Percentiles rank a stretch among this genome's conserved stretches.
These are phyloP conservation scores for Condylostoma magnum DNA, from an alignment of 169 alveolate species.

Conservation along the genomic window DNA sequence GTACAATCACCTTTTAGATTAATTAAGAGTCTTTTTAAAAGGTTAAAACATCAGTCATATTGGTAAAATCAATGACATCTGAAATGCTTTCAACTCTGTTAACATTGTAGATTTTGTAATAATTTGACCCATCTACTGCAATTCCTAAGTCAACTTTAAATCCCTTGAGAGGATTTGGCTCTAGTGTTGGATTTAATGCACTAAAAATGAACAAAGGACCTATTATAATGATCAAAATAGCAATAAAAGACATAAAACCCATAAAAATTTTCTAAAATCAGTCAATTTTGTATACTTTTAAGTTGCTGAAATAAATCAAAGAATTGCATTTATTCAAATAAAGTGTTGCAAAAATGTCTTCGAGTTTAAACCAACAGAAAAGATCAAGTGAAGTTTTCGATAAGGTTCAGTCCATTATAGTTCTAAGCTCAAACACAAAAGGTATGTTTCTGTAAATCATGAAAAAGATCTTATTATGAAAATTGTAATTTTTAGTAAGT, in stretches of 20 bases:
- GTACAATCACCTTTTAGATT: background rate
- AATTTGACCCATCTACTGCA: background rate
- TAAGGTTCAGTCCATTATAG: slow-evolving; percentile 84
- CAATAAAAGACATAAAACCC: slow-evolving; percentile 27
- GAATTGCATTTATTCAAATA: slow-evolving; percentile 33
- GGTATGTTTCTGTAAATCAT: slow-evolving; percentile 71
- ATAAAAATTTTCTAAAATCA: slow-evolving; percentile 26
- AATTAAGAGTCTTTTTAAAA: background rate
- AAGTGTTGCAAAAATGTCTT: slow-evolving; percentile 59
- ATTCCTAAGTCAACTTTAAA: background rate
- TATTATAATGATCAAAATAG: slow-evolving; percentile 29
- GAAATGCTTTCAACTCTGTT: background rate
- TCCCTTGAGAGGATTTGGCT: background rate
- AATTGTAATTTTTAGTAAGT: background rate
- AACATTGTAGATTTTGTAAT: background rate
- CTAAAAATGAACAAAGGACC: slow-evolving; percentile 65
- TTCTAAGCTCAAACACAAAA: slow-evolving; percentile 75
- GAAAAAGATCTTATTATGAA: slow-evolving; percentile 35
- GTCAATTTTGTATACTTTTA: slow-evolving; percentile 6
- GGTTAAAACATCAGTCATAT: background rate
- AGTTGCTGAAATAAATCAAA: background rate
- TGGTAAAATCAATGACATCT: background rate
- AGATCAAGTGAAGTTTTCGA: slow-evolving; percentile 81
- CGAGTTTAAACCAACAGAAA: slow-evolving; percentile 81
- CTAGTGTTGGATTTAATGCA: slow-evolving; percentile 55